Evolutionary conservation across 352 stramenopile species (phyloP).

Genomic region (Globisporangium polare): DNA sequence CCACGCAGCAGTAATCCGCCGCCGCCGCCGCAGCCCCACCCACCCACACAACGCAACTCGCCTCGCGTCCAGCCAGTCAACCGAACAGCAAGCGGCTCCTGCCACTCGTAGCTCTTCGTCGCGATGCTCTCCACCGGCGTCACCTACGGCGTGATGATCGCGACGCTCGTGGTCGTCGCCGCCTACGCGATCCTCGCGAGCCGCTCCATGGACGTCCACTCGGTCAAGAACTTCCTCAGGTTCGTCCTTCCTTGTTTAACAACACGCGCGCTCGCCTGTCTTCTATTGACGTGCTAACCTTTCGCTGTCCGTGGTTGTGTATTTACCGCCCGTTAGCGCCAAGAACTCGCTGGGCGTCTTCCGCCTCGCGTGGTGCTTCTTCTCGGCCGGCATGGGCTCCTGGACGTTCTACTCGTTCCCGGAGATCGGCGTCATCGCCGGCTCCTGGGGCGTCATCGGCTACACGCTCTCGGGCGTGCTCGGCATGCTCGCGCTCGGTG

Average conservation of each 20-base stretch:
- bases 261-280: not conserved
- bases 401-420: conserved; percentile 78
- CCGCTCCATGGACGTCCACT: conserved; percentile 48
- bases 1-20: not conserved
- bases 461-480: conserved; percentile 64
- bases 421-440: conserved; percentile 64
- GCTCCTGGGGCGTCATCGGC: conserved; percentile 72
- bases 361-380: conserved; percentile 74
- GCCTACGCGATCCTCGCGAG: conserved; percentile 65
- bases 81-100: not conserved
- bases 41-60: not conserved
- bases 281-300: not conserved
- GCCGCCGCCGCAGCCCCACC: not conserved
- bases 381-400: conserved; percentile 70
- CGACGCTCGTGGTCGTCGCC: conserved; percentile 55
- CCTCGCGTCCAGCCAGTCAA: not conserved
- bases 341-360: conserved; percentile 61
- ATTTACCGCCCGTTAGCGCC: conserved; percentile 23
- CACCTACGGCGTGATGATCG: conserved; percentile 57
- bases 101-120: not conserved
- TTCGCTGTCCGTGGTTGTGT: not conserved
- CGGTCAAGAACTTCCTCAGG: conserved; percentile 62
- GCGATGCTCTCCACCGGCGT: conserved; percentile 43
- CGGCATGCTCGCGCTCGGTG: conserved; percentile 51
- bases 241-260: conserved; percentile 14